Evolutionary conservation across 805 yeast genomes (phyloP).

Genomic region (Kodamaea nitidulidarum): DNA sequence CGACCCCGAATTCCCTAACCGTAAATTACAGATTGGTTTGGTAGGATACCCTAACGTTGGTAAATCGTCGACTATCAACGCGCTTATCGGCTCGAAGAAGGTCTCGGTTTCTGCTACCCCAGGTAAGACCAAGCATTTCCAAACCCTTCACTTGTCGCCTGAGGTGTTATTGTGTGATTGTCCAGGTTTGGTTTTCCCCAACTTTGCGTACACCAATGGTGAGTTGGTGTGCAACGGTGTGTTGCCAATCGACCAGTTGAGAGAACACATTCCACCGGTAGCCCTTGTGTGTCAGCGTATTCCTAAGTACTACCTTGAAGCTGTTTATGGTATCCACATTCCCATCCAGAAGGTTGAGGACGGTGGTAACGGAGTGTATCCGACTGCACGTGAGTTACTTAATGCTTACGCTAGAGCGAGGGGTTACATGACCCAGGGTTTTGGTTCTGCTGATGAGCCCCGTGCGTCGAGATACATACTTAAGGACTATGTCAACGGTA

Average conservation of each 20-base stretch:
- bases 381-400: constrained; percentile 84
- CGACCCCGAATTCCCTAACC: constrained; percentile 53
- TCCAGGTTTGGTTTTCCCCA: constrained; percentile 98
- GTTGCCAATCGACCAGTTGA: constrained; percentile 93
- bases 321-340: constrained; percentile 88
- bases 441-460: constrained; percentile 94
- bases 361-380: constrained; percentile 78
- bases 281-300: constrained; percentile 81
- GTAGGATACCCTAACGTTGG: constrained; percentile 97
- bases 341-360: constrained; percentile 71
- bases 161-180: constrained; percentile 91
- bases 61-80: constrained; percentile 96
- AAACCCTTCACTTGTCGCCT: constrained; percentile 82
- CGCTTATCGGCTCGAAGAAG: constrained; percentile 91
- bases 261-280: constrained; percentile 88
- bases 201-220: constrained; percentile 93
- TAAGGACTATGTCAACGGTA: constrained; percentile 94
- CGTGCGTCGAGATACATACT: constrained; percentile 89
- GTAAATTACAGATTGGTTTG: constrained; percentile 79
- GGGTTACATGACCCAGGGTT: constrained; percentile 96
- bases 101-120: constrained; percentile 99
- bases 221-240: constrained; percentile 98
- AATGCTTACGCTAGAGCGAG: constrained; percentile 94
- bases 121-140: constrained; percentile 98
- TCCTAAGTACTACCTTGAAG: constrained; percentile 86